Conservation (phyloP, 2,329 filamentous ascomycete species). For the Diaporthe batatas region DNA sequence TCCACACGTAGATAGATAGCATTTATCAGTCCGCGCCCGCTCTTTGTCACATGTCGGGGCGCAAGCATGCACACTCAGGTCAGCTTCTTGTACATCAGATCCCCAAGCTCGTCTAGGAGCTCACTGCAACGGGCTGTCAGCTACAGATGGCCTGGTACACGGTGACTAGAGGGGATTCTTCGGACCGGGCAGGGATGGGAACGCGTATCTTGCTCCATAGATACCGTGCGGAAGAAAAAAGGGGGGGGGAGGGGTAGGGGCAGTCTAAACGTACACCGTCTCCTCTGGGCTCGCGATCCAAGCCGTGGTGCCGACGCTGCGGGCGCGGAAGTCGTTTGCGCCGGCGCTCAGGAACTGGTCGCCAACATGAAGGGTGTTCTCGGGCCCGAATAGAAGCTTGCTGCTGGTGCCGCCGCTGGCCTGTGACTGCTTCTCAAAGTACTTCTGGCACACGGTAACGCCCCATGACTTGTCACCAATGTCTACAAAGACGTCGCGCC, state of each 20-base stretch:
- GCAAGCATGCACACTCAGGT: conserved; percentile 42
- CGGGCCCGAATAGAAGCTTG: conserved; percentile 67
- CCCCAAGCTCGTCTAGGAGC: conserved; percentile 84
- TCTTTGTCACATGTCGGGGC: background rate
- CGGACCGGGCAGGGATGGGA: background rate
- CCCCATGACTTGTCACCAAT: conserved; percentile 99
- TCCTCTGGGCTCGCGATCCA: conserved; percentile 96
- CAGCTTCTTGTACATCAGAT: conserved; percentile 65
- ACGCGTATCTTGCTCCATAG: background rate
- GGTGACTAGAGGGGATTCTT: background rate
- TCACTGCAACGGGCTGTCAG: conserved; percentile 54
- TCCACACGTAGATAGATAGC: background rate
- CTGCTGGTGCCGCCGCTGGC: conserved; percentile 25
- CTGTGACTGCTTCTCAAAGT: conserved; percentile 73
- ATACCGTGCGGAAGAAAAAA: background rate
- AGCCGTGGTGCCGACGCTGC: conserved; percentile 91
- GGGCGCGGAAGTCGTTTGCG: conserved; percentile 96
- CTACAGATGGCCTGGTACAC: background rate
- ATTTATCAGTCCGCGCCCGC: background rate
- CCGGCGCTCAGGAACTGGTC: conserved; percentile 97
- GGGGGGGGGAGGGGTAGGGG: too few relatives aligned
- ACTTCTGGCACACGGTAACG: conserved; percentile 90
- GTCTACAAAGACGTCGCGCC: conserved; percentile 97
- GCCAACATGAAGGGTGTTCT: conserved; percentile 91
- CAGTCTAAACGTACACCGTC: conserved; percentile 70